phyloP scores from a whole-genome alignment of 768 basidiomycete species.

The Phylloporus rhodoxanthus region DNA sequence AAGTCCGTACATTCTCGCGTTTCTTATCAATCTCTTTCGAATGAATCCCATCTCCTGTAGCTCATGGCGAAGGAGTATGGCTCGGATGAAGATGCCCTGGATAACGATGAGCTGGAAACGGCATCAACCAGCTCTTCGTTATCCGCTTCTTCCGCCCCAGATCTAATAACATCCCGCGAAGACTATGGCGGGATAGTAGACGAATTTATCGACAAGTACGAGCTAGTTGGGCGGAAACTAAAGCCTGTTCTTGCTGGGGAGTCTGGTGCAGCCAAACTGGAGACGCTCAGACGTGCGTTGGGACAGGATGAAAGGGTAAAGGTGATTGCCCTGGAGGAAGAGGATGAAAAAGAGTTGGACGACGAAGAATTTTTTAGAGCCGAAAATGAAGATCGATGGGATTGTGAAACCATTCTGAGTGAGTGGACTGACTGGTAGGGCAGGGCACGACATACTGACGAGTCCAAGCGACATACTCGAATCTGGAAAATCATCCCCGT shows the following conservation, averaged over 20 bases:
- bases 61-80: conserved; percentile 81
- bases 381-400: conserved; percentile 79
- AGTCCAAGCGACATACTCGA: conserved; percentile 83
- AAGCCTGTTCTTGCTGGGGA: conserved; percentile 69
- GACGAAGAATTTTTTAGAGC: conserved; percentile 39
- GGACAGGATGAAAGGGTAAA: conserved; percentile 61
- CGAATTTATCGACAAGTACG: conserved; percentile 89
- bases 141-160: conserved; percentile 58
- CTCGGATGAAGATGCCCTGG: conserved; percentile 43
- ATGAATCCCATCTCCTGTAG: conserved; percentile 23
- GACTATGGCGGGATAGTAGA: conserved; percentile 91
- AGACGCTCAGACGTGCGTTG: conserved; percentile 70
- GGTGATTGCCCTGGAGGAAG: conserved; percentile 37
- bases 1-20: conserved; percentile 46
- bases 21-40: not conserved
- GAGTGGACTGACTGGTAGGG: conserved; percentile 27
- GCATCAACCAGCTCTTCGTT: conserved; percentile 33
- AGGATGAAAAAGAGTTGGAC: conserved; percentile 44
- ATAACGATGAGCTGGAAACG: conserved; percentile 47
- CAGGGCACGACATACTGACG: conserved; percentile 6
- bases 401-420: conserved; percentile 95
- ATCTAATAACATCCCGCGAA: conserved; percentile 73
- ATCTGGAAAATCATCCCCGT: conserved; percentile 93
- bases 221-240: conserved; percentile 84
- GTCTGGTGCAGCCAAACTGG: conserved; percentile 71